Evolutionary conservation across 345 rosid genomes (phyloP), one percentile per base, ranked within the genome.

Genomic region (Rhodomyrtus tomentosa): DNA sequence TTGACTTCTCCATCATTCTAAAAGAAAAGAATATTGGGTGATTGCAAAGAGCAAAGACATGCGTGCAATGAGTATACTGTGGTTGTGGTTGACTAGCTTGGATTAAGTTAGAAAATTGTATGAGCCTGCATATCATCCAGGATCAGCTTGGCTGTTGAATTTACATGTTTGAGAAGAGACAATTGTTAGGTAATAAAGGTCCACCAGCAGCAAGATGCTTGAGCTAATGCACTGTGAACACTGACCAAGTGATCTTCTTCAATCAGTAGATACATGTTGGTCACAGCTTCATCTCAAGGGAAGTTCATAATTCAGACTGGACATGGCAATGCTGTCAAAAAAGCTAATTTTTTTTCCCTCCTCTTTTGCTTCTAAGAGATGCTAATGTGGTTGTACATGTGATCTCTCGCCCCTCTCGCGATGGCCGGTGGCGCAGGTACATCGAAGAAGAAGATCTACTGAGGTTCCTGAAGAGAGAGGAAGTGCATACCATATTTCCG

Each of bases 381-480:
- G 18, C 51, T 58, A 56, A 27, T 5, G 16, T 29, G 4, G 24
- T 68, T 84, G 45, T 73, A 18, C 12, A 73, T 76, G 25, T 82
- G 42, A 27, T 68, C 76, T 32, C 76, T 32, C 5, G 0, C 24
- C 76, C 0, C 1, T 16, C 76, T 32, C 0, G 13, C 0, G 13
- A 68, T 32, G 0, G 13, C 76, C 1, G 45, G 6, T 2, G 13
- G 18, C 12, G 32, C 76, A 92, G 95, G 83, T 86, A 87, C 27
- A 90, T 92, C 54, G 93, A 91, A 62, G 92, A 90, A 86, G 91
- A 91, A 76, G 93, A 91, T 59, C 86, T 92, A 53, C 42, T 89
- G 52, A 88, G 89, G 80, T 92, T 92, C 84, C 81, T 91, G 42
- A 87, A 74, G 83, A 88, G 84, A 4, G 93, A 83, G 22, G 93